phyloP scores from a whole-genome alignment of 2,329 filamentous ascomycete species.

The Beauveria rudraprayagi region DNA sequence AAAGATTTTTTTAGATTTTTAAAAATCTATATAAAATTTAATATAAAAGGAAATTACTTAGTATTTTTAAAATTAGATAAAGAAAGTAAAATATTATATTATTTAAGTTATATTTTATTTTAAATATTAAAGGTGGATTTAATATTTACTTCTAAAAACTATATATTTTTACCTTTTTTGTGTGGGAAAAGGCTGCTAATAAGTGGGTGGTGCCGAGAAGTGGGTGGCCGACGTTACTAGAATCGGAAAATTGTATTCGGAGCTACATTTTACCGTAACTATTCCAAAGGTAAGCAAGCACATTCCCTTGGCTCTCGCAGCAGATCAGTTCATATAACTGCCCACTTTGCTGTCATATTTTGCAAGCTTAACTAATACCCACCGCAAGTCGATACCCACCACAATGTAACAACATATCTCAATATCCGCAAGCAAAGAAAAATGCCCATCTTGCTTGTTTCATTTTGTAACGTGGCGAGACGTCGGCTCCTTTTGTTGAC shows the following conservation, averaged over 20 bases:
- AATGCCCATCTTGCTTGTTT: not conserved
- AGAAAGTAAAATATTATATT: no score
- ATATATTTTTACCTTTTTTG: no score
- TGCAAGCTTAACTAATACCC: not conserved
- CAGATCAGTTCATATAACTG: not conserved
- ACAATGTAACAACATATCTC: not conserved
- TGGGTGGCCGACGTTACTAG: no score
- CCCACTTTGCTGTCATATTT: not conserved
- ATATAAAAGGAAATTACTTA: no score
- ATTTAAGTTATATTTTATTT: no score
- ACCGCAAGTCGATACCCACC: not conserved
- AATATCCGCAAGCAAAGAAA: not conserved
- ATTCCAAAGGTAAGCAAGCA: not conserved
- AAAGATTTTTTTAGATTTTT: no score
- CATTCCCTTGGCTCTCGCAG: not conserved
- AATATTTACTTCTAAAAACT: no score
- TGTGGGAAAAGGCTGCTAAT: no score
- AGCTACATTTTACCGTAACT: not conserved
- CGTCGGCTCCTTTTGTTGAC: not conserved
- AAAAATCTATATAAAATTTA: no score
- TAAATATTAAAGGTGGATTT: no score
- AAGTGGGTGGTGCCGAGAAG: no score
- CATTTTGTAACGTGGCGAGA: not conserved
- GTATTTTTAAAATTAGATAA: no score
- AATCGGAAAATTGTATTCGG: not conserved